Evolutionary conservation across 106 monocot species (phyloP), one percentile per base, ranked within the genome.

Genomic region (Gastrodia elata): DNA sequence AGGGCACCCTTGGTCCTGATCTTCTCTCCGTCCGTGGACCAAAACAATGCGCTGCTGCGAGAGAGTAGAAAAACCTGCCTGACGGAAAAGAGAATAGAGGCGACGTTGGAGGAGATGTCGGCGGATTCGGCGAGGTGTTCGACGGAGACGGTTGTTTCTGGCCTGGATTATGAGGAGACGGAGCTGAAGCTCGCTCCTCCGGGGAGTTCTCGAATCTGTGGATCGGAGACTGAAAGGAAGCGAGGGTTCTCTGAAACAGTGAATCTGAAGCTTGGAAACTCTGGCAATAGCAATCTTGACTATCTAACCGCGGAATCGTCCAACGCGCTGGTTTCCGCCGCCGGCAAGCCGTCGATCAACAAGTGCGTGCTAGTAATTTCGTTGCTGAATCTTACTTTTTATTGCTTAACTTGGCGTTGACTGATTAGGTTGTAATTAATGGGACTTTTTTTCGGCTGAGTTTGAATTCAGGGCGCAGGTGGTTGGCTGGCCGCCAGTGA

Each of bases 401-500:
- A n/a, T n/a, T n/a, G n/a, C 38, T 61, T 32, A 37, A 5, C 6
- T 72, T 36, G 8, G 20, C 26, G 15, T n/a, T 35, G 32, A 11
- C 14, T 32, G 61, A 30, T 61, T 32, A 8, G 18, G 15, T 34
- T 11, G 48, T 72, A 18, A 38, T 9, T 39, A 38, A 37, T 56
- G 35, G 15, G 39, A n/a, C 15, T 69, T 69, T 26, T 69, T 20
- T 4, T 69, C 1, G 28, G 10, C 16, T 52, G 2, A 71, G 2
- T 27, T 44, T 1, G 8, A 0, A 55, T 52, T 79, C 38, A 95
- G 95, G 82, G 91, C 87, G 11, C 87, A 83, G 68, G 87, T 91
- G 64, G 89, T 95, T 61, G 95, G 95, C 41, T 95, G 95, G 95
- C 95, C 95, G 39, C 95, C 95, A 22, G 95, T 95, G 78, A 89